Percentiles rank a stretch among this genome's conserved stretches.
Evolutionary conservation across 768 basidiomycete species (phyloP).

Genomic region (Megacollybia marginata): DNA sequence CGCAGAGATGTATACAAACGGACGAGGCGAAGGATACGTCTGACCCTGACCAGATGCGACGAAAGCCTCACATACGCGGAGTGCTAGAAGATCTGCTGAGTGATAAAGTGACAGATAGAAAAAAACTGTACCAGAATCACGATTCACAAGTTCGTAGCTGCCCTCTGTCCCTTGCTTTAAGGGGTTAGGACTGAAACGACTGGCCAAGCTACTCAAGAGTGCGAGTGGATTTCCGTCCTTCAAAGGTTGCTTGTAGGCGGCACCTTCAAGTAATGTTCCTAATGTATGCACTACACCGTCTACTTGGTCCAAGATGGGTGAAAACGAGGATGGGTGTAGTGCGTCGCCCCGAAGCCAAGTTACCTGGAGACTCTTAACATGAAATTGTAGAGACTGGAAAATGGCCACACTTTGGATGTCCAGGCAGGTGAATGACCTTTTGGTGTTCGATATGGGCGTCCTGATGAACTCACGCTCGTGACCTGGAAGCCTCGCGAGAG

Average conservation of each 20-base stretch:
- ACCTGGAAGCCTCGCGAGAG: conserved; percentile 80
- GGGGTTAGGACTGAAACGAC: conserved; percentile 46
- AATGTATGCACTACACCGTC: conserved; percentile 90
- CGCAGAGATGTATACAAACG: conserved; percentile 95
- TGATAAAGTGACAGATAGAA: not conserved
- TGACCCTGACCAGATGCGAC: conserved; percentile 33
- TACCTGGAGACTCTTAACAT: conserved; percentile 44
- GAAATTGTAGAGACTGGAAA: conserved; percentile 4
- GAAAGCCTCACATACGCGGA: conserved; percentile 75
- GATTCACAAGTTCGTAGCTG: conserved; percentile 78
- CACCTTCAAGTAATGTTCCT: conserved; percentile 80
- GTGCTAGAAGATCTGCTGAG: conserved; percentile 32
- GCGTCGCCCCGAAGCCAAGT: conserved; percentile 85
- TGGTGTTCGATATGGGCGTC: conserved; percentile 77
- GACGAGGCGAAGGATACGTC: conserved; percentile 31
- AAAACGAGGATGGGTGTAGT: conserved; percentile 67
- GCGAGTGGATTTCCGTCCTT: conserved; percentile 48
- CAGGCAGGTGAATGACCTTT: conserved; percentile 88
- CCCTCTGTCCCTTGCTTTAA: conserved; percentile 32
- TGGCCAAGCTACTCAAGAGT: conserved; percentile 40
- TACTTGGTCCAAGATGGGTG: conserved; percentile 53
- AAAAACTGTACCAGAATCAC: conserved; percentile 72
- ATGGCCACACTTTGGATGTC: conserved; percentile 56
- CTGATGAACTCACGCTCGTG: conserved; percentile 86
- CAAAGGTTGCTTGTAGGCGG: conserved; percentile 72